Percentiles rank a stretch among this genome's conserved stretches.
Evolutionary conservation across 2,329 filamentous ascomycete genomes (phyloP).

Genomic region (Neodidymelliopsis sp.): DNA sequence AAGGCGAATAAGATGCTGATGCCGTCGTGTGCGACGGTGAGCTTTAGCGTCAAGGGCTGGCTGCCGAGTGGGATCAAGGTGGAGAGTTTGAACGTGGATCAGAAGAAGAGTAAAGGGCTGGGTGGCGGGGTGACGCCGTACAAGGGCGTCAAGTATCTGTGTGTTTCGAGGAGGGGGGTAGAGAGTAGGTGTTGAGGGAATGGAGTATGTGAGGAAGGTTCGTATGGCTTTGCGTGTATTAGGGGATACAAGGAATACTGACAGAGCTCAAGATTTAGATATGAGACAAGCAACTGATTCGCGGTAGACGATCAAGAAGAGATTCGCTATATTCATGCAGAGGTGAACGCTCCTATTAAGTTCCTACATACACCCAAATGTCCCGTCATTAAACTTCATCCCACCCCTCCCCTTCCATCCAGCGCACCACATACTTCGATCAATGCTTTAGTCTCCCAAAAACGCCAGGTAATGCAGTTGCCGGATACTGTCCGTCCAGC

Average conservation of each 20-base stretch:
- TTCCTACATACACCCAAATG: constrained; percentile 4
- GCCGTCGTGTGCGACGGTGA: constrained; percentile 56
- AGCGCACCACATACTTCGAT: too few relatives aligned
- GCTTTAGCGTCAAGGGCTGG: constrained; percentile 67
- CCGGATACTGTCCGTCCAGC: constrained; percentile 17
- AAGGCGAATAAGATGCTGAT: constrained; percentile 64
- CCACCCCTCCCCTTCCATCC: not conserved
- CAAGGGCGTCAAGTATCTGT: constrained; percentile 98
- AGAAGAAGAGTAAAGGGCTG: constrained; percentile 83
- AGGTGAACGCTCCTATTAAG: constrained; percentile 1
- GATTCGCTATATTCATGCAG: too few relatives aligned
- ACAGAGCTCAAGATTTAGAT: too few relatives aligned
- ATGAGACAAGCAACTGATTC: too few relatives aligned
- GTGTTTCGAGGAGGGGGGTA: constrained; percentile 66
- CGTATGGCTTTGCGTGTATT: not conserved
- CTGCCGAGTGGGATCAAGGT: constrained; percentile 70
- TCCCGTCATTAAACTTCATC: not conserved
- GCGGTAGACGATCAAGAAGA: too few relatives aligned
- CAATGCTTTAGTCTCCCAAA: not conserved
- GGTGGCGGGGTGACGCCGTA: constrained; percentile 92
- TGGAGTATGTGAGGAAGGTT: not conserved
- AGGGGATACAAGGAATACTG: not conserved
- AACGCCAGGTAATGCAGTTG: constrained; percentile 16
- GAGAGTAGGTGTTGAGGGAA: constrained; percentile 50
- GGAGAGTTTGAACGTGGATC: constrained; percentile 67